A percentile compares a stretch with the other conserved stretches of the same genome.
Conservation (phyloP, 352 stramenopile species). For the Ochromonadaceae sp. region DNA sequence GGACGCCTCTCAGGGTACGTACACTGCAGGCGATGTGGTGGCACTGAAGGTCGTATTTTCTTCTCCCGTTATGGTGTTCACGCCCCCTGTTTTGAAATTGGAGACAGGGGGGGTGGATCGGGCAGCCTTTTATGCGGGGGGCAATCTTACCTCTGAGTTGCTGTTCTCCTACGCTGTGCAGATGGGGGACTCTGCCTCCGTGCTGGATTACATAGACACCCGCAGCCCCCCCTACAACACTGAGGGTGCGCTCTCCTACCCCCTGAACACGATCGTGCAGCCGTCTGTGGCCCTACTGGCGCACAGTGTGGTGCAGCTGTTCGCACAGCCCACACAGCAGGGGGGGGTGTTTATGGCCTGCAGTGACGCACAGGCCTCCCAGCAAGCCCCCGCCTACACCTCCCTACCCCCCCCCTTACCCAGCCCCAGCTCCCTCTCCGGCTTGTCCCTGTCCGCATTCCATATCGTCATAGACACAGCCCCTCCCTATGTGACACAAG, state of each 20-base stretch:
- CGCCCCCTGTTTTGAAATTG: neutral
- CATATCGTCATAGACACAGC: no score
- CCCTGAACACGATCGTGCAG: neutral
- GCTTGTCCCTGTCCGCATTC: no score
- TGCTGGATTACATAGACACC: constrained; percentile 6
- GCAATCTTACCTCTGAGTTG: neutral
- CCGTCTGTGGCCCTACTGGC: no score
- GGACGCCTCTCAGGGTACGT: no score
- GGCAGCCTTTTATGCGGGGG: neutral
- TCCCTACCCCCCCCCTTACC: no score
- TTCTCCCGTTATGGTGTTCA: constrained; percentile 2
- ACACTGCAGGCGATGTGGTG: constrained; percentile 1
- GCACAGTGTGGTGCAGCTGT: no score
- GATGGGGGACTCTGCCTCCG: neutral
- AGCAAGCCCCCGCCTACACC: no score
- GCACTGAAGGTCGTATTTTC: neutral
- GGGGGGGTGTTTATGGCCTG: no score
- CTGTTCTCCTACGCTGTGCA: neutral
- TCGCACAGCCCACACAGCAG: no score
- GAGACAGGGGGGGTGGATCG: neutral
- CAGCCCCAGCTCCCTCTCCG: no score
- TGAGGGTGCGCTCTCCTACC: neutral
- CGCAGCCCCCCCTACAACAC: neutral
- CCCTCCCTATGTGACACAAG: no score
- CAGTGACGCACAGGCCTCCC: no score